Evolutionary conservation across 768 basidiomycete genomes (phyloP).

Genomic region (Leccinellum luteum): DNA sequence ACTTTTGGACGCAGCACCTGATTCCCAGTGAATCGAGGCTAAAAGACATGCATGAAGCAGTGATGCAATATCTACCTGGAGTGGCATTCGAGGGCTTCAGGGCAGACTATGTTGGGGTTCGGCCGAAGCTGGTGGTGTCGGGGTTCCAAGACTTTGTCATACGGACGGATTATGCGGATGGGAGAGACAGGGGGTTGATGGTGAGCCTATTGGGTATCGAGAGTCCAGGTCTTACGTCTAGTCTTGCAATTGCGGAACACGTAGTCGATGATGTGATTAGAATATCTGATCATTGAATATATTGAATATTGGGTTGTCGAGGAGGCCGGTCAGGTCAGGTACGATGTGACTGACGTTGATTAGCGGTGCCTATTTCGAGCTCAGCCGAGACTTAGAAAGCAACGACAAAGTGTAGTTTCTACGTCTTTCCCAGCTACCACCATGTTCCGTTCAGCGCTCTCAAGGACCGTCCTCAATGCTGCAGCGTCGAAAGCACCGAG

Average conservation of each 20-base stretch:
- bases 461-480: slow-evolving; percentile 46
- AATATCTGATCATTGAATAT: background rate
- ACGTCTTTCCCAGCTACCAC: slow-evolving; percentile 34
- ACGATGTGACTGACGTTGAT: too few species aligned
- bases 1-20: slow-evolving; percentile 76
- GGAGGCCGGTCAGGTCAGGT: too few species aligned
- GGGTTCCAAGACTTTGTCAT: slow-evolving; percentile 87
- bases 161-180: slow-evolving; percentile 58
- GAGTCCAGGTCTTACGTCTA: slow-evolving; percentile 86
- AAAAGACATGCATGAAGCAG: slow-evolving; percentile 64
- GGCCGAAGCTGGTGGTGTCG: slow-evolving; percentile 83
- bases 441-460: slow-evolving; percentile 70
- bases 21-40: slow-evolving; percentile 60
- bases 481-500: slow-evolving; percentile 43
- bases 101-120: slow-evolving; percentile 81
- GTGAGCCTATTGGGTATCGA: slow-evolving; percentile 89
- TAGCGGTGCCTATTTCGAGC: slow-evolving; percentile 14
- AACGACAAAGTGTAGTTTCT: background rate
- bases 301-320: too few species aligned
- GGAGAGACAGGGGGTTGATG: slow-evolving; percentile 44
- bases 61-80: slow-evolving; percentile 71
- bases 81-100: slow-evolving; percentile 59
- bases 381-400: slow-evolving; percentile 18
- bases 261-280: slow-evolving; percentile 59
- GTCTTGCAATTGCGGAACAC: slow-evolving; percentile 82